Evolutionary conservation across 805 yeast species (phyloP), one percentile per base, ranked within the genome.

Genomic region (Priceomyces haplophilus): DNA sequence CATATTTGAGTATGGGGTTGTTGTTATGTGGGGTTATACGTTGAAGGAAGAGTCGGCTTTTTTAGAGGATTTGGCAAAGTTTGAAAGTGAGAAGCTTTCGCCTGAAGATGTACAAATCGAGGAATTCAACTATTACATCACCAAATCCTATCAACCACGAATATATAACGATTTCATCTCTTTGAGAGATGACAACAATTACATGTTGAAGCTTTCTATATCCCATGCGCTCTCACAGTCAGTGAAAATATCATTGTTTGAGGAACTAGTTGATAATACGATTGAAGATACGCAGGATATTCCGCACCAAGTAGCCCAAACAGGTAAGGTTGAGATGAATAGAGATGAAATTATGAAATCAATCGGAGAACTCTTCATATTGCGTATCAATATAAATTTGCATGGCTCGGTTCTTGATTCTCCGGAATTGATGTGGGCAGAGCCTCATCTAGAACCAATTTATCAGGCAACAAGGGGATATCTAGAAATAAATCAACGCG

Each of bases 341-440:
- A 80, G 96, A 55, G 91, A 84, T 53, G 96, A 90, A 53, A 93
- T 93, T 43, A 93, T 93, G 98, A 93, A 89, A 67, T 84, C 93
- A 45, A 93, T 93, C 44, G 99, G 99, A 10, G 98, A 93, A 64
- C 75, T 93, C 48, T 93, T 93, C 62, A 93, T 93, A 46, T 68
- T 93, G 50, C 64, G 95, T 47, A 86, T 86, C 36, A 86, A 86
- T 59, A 86, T 86, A 47, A 86, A 86, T 55, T 67, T 86, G 42
- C 93, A 86, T 66, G 93, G 93, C 0, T 83, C 91, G 0, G 95
- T 93, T 20, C 71, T 93, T 47, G 99, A 93, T 61, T 87, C 96
- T 1, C 99, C 99, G 1, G 99, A 93, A 62, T 78, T 93, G 45
- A 89, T 93, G 97, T 93, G 99, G 99, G 82, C 97, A 0, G 98